Percentiles rank a stretch among this genome's conserved stretches.
Conservation (phyloP, 2,329 filamentous ascomycete species). For the Metarhizium album region DNA sequence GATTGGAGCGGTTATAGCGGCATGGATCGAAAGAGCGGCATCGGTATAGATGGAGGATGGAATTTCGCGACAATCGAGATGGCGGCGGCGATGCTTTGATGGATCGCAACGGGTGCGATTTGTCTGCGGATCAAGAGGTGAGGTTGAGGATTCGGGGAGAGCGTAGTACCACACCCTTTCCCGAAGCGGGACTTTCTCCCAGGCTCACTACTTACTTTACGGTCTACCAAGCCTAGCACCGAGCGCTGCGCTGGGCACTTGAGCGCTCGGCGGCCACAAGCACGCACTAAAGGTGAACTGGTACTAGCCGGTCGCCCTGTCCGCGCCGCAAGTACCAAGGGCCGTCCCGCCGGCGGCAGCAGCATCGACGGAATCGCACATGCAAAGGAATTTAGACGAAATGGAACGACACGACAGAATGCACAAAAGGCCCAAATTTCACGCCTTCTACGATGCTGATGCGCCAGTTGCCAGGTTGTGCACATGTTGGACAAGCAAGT, state of each 20-base stretch:
- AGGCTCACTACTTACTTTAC: not conserved
- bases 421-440: no score
- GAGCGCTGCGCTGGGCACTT: not conserved
- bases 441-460: no score
- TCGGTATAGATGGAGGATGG: conserved; percentile 38
- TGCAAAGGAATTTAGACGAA: no score
- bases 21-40: conserved; percentile 39
- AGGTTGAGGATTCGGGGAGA: conserved; percentile 41
- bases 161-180: conserved; percentile 23
- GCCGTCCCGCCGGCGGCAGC: not conserved
- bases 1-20: conserved; percentile 35
- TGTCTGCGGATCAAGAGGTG: conserved; percentile 42
- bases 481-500: no score
- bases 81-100: conserved; percentile 38
- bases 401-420: no score
- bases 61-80: conserved; percentile 29
- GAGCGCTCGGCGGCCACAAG: conserved; percentile 11
- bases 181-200: conserved; percentile 26
- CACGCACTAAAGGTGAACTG: not conserved
- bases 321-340: no score
- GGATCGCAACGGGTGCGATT: conserved; percentile 37
- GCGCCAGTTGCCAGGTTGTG: no score
- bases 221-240: not conserved
- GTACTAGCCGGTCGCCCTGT: no score
- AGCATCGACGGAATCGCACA: not conserved